A percentile compares a stretch with the other conserved stretches of the same genome.
Conservation (phyloP, 176 grass and related monocot genomes). For the Bothriochloa decipiens region DNA sequence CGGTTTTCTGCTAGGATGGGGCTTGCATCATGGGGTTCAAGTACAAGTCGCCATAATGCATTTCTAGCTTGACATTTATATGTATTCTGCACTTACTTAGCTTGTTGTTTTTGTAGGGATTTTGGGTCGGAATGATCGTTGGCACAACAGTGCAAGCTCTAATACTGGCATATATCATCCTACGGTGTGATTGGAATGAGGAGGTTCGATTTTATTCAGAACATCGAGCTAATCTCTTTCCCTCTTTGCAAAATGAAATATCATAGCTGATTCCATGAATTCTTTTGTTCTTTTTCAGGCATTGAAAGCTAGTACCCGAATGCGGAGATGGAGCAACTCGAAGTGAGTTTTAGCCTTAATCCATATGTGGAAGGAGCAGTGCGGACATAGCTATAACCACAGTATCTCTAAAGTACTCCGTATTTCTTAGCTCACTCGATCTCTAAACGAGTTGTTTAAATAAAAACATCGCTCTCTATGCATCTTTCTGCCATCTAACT, state of each 20-base stretch:
- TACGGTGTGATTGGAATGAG: conserved; percentile 44
- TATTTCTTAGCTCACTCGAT: too few relatives aligned
- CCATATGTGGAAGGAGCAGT: not conserved
- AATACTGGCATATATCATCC: conserved; percentile 29
- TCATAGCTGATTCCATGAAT: not conserved
- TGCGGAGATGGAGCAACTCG: conserved; percentile 2
- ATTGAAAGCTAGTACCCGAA: conserved; percentile 31
- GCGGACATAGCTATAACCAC: not conserved
- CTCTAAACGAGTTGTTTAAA: too few relatives aligned
- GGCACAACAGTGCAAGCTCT: conserved; percentile 50
- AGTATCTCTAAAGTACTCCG: too few relatives aligned
- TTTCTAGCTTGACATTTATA: not conserved
- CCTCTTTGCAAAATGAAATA: not conserved
- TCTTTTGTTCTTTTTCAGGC: conserved; percentile 25
- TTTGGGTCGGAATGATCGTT: conserved; percentile 60
- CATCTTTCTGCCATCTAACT: too few relatives aligned
- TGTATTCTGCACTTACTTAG: not conserved
- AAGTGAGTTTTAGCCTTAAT: not conserved
- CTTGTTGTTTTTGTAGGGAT: conserved; percentile 30
- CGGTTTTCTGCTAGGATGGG: conserved; percentile 54
- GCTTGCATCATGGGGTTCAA: conserved; percentile 39
- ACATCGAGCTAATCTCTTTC: not conserved
- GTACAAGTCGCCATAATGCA: conserved; percentile 18
- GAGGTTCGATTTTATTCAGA: conserved; percentile 28
- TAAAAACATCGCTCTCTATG: too few relatives aligned